Conservation (phyloP, 768 basidiomycete species). For the Lyophyllum semitale region DNA sequence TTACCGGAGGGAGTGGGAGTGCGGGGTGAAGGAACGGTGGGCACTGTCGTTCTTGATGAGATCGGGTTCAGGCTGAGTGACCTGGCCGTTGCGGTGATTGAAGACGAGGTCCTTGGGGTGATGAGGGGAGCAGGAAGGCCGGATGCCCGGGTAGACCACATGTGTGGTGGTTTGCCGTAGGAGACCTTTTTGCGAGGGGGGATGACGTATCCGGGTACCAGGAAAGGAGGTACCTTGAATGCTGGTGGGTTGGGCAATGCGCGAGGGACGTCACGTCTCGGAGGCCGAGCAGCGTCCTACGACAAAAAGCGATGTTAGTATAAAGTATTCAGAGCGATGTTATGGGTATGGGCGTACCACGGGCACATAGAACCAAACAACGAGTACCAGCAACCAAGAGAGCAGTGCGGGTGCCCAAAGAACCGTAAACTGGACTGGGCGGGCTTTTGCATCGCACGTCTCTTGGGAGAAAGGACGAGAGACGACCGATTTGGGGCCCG, state of each 20-base stretch:
- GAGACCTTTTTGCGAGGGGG: neutral
- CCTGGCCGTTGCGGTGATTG: neutral
- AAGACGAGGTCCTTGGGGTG: neutral
- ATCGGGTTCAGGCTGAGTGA: neutral
- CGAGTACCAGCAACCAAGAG: neutral
- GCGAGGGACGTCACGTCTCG: neutral
- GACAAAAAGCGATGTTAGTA: neutral
- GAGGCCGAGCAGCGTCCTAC: neutral
- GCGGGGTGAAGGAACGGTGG: neutral
- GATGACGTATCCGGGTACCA: neutral
- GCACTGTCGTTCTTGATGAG: neutral
- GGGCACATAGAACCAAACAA: neutral
- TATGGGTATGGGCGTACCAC: neutral
- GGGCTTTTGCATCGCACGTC: neutral
- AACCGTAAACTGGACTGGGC: neutral
- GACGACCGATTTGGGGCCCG: constrained; percentile 4
- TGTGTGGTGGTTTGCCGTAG: neutral
- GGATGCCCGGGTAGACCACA: neutral
- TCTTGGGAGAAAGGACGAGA: neutral
- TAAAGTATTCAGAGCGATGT: neutral
- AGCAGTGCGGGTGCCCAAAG: neutral
- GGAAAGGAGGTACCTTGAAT: neutral
- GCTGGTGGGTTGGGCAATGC: neutral
- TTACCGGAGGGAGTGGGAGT: neutral
- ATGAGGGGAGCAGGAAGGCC: neutral